Base-by-base conservation (phyloP, 352 stramenopile genomes). In the Aphanomyces astaci region DNA sequence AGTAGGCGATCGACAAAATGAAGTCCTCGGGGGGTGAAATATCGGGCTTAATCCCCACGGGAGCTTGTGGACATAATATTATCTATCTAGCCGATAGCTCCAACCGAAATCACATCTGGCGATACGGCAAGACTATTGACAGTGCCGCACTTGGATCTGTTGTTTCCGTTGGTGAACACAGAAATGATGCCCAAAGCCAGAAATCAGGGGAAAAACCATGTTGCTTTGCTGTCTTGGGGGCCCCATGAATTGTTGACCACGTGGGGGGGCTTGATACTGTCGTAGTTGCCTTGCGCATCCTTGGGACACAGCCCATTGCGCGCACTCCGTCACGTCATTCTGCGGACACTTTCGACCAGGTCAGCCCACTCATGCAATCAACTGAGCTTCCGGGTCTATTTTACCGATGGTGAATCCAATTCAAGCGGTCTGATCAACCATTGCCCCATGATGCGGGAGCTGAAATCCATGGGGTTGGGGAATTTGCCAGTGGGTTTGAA, bases 191-290 rank as follows among this genome's bases (percentile, higher is more conserved):
- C 73, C 4, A 69, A 79, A 0, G 72, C 72, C 3, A 68, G 63
- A 45, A 73, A 75, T 1, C 48, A 59, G 30, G 64, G 48, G 0
- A 72, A 72, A 15, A 69, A 52, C 5, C 64, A 66, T 43, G 52
- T 54, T 9, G 17, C 10, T 28, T 7, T 55, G 22, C 19, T 10
- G 9, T 17, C 17, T 27, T 56, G 39, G 39, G 51, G 71, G 31
- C 75, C 73, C 73, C 71, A 81, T 31, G 45, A 68, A 62, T 78
- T 79, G 64, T 73, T 75, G 43, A 81, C 70, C 19, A 81, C 65
- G 36, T 79, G 66, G 11, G 75, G 71, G 10, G 71, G 73, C 66
- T 78, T 78, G 24, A 62, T 70, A 51, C 75, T 79, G 55, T 81
- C 68, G 19, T 66, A 59, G 15, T 66, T 66, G 5, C 63, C 53